Evolutionary conservation across 2,329 filamentous ascomycete genomes (phyloP).

Genomic region (Pseudonectria buxi): DNA sequence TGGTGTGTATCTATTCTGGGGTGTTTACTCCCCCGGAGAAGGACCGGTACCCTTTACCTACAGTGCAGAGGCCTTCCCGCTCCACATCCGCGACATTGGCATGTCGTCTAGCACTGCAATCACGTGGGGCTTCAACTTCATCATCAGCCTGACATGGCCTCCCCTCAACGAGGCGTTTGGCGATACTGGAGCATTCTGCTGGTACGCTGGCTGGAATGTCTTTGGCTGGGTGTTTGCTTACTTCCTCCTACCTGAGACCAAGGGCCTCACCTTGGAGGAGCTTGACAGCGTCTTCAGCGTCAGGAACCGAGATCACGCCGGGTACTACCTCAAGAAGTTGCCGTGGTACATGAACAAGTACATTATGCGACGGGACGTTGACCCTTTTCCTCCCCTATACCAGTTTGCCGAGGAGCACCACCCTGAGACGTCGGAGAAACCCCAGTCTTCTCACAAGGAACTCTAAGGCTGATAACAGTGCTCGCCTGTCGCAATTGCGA

Average conservation of each 20-base stretch:
- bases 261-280: slow-evolving; percentile 29
- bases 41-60: slow-evolving; percentile 55
- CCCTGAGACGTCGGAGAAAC: not conserved
- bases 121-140: slow-evolving; percentile 35
- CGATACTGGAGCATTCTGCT: slow-evolving; percentile 31
- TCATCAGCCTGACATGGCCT: slow-evolving; percentile 31
- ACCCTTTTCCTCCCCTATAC: slow-evolving; percentile 26
- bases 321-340: slow-evolving; percentile 25
- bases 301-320: slow-evolving; percentile 23
- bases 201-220: slow-evolving; percentile 32
- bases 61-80: slow-evolving; percentile 51
- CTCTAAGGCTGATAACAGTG: too few species aligned
- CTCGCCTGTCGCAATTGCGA: too few species aligned
- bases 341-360: slow-evolving; percentile 28
- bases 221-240: slow-evolving; percentile 28
- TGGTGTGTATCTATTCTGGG: slow-evolving; percentile 35
- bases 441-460: not conserved
- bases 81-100: slow-evolving; percentile 49
- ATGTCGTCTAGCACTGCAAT: slow-evolving; percentile 42
- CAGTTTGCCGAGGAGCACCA: slow-evolving; percentile 16
- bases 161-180: slow-evolving; percentile 15
- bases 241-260: slow-evolving; percentile 30
- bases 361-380: slow-evolving; percentile 20
- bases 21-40: slow-evolving; percentile 42
- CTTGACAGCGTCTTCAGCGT: slow-evolving; percentile 28